Evolutionary conservation across 2,329 filamentous ascomycete species (phyloP).

Genomic region (Emergomyces pasteurianus): DNA sequence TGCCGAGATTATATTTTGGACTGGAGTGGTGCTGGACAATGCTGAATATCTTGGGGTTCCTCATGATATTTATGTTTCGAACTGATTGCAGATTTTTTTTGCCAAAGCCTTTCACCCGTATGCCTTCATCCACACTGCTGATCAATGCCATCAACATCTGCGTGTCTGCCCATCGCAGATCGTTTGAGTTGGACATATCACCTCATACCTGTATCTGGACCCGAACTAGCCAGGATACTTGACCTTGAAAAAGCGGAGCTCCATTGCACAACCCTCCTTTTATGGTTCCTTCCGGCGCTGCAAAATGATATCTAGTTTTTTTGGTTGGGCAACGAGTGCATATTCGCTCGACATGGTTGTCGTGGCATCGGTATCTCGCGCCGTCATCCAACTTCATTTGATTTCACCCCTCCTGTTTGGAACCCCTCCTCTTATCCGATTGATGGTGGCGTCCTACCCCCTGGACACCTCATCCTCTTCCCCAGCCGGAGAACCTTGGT

Average conservation of each 20-base stretch:
- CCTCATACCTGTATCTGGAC: not conserved
- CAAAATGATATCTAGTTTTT: slow-evolving; percentile 12
- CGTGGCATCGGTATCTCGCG: slow-evolving; percentile 23
- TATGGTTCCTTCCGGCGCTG: not conserved
- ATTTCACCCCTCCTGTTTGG: slow-evolving; percentile 8
- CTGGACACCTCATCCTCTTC: slow-evolving; percentile 1
- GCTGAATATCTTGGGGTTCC: slow-evolving; percentile 17
- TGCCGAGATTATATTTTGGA: slow-evolving; percentile 20
- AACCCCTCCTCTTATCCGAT: slow-evolving; percentile 5
- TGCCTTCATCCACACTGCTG: not conserved
- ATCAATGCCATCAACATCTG: slow-evolving; percentile 28
- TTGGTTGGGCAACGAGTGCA: slow-evolving; percentile 27
- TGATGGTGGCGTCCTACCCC: slow-evolving; percentile 8
- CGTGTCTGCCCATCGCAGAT: slow-evolving; percentile 13
- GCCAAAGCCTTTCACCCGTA: slow-evolving; percentile 7
- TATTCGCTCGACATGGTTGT: slow-evolving; percentile 20
- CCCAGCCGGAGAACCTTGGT: slow-evolving; percentile 3
- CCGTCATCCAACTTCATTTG: slow-evolving; percentile 14
- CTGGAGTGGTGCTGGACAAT: slow-evolving; percentile 19
- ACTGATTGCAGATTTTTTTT: slow-evolving; percentile 9
- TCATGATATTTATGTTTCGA: slow-evolving; percentile 31
- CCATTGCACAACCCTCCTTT: slow-evolving; percentile 7
- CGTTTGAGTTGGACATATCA: not conserved
- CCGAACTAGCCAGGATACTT: slow-evolving; percentile 23
- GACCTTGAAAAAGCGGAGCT: slow-evolving; percentile 23